Evolutionary conservation across 768 basidiomycete genomes (phyloP).

Genomic region (Gelatoporia subvermispora): DNA sequence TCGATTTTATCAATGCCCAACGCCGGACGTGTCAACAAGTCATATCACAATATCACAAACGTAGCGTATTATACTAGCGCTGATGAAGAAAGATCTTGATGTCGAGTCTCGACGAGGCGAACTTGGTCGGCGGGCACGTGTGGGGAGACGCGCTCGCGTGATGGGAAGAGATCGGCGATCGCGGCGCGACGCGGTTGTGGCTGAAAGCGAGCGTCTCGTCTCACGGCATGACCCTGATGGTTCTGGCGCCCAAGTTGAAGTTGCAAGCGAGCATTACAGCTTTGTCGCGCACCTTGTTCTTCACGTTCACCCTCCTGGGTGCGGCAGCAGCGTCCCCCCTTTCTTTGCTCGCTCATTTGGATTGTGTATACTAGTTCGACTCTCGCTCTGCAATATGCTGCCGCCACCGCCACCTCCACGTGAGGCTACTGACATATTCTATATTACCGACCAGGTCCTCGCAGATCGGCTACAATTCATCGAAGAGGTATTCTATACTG

Average conservation of each 20-base stretch:
- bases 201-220: slow-evolving; percentile 7
- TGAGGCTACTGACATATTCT: slow-evolving; percentile 58
- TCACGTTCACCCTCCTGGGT: background rate
- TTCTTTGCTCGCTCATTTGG: slow-evolving; percentile 5
- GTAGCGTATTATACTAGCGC: no score
- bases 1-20: no score
- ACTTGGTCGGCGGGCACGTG: no score
- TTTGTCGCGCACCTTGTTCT: background rate
- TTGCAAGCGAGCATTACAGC: slow-evolving; percentile 1
- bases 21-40: no score
- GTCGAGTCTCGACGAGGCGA: no score
- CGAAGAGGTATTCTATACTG: slow-evolving; percentile 49
- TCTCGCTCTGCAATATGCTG: slow-evolving; percentile 14
- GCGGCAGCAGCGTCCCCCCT: background rate
- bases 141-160: slow-evolving; percentile 15
- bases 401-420: slow-evolving; percentile 25
- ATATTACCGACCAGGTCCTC: slow-evolving; percentile 67
- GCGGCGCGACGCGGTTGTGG: slow-evolving; percentile 14
- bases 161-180: slow-evolving; percentile 1
- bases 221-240: background rate
- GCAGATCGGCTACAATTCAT: slow-evolving; percentile 70
- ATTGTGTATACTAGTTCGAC: slow-evolving; percentile 13
- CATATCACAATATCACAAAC: no score
- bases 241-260: slow-evolving; percentile 16
- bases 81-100: no score